Conservation (phyloP, 768 basidiomycete species). For the Hirschioporus abietinus region DNA sequence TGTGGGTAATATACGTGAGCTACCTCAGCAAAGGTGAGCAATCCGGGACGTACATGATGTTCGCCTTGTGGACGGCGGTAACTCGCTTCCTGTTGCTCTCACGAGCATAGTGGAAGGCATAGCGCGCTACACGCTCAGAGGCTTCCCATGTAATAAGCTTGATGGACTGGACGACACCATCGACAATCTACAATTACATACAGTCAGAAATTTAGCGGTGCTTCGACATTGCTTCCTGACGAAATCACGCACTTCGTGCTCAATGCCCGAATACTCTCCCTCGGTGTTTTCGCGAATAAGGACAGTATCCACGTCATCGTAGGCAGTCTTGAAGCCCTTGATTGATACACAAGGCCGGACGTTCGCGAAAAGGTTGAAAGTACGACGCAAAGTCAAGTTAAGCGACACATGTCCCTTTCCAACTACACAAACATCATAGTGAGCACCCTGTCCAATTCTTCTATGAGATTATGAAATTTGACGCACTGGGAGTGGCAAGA, state of each 20-base stretch:
- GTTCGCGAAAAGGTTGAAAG: slow-evolving; percentile 98
- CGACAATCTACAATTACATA: slow-evolving; percentile 66
- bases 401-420: slow-evolving; percentile 99
- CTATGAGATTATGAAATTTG: background rate
- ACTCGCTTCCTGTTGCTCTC: slow-evolving; percentile 83
- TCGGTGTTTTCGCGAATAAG: slow-evolving; percentile 99
- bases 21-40: slow-evolving; percentile 7
- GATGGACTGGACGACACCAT: slow-evolving; percentile 98
- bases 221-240: slow-evolving; percentile 7
- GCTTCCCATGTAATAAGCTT: slow-evolving; percentile 99
- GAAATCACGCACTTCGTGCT: slow-evolving; percentile 74
- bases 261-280: slow-evolving; percentile 99
- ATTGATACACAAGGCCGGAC: slow-evolving; percentile 96
- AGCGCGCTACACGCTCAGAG: slow-evolving; percentile 96
- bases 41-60: slow-evolving; percentile 77
- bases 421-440: slow-evolving; percentile 44
- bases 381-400: slow-evolving; percentile 93
- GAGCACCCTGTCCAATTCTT: slow-evolving; percentile 9
- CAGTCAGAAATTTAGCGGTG: slow-evolving; percentile 8
- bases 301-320: slow-evolving; percentile 97
- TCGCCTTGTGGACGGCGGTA: slow-evolving; percentile 99
- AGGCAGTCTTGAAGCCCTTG: slow-evolving; percentile 95
- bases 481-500: slow-evolving; percentile 92
- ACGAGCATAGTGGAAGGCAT: slow-evolving; percentile 97
- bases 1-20: slow-evolving; percentile 27